Evolutionary conservation across 2,329 filamentous ascomycete genomes (phyloP), one percentile per base, ranked within the genome.

Genomic region (Fusarium sp.): DNA sequence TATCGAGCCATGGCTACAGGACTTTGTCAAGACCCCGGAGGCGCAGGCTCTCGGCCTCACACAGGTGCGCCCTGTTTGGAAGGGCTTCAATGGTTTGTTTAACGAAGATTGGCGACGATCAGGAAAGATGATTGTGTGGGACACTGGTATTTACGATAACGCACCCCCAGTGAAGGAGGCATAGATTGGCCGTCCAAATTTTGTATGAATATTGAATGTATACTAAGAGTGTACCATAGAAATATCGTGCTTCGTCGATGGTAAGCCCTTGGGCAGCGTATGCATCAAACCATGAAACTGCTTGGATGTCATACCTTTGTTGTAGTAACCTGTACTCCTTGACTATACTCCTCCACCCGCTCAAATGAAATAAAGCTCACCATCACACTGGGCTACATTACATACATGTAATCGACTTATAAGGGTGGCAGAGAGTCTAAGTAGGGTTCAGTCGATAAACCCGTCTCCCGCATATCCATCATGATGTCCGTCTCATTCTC

Each of bases 121-220:
- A 5, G 90, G 90, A 2, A 83, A 84, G 70, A 82, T 92, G 72
- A 83, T 91, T 35, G 88, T 92, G 24, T 92, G 90, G 90, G 86
- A 89, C 49, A 87, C 86, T 7, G 83, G 83, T 8, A 64, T 84
- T 24, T 82, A 82, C 55, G 64, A 70, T 22, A 68, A 74, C 18
- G 49, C 52, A 11, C 62, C 59, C 6, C 18, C 42, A 13, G 22
- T 49, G 35, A 72, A 63, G 49, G 38, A 42, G 26, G 3, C 54
- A 20, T 61, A 45, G 44, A 45, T 48, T 36, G 31, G 11, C 36
- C 28, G 36, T n/a, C 6, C 14, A 35, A 20, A 7, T 51, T 51
- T 24, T 28, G 18, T 18, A 52, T 36, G 13, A 54, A 51, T 41
- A 6, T 47, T n/a, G 35, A 55, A 9, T 44, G 44, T 61, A 26